Evolutionary conservation across 768 basidiomycete species (phyloP), one percentile per base, ranked within the genome.

Genomic region (Gyrodon lividus): DNA sequence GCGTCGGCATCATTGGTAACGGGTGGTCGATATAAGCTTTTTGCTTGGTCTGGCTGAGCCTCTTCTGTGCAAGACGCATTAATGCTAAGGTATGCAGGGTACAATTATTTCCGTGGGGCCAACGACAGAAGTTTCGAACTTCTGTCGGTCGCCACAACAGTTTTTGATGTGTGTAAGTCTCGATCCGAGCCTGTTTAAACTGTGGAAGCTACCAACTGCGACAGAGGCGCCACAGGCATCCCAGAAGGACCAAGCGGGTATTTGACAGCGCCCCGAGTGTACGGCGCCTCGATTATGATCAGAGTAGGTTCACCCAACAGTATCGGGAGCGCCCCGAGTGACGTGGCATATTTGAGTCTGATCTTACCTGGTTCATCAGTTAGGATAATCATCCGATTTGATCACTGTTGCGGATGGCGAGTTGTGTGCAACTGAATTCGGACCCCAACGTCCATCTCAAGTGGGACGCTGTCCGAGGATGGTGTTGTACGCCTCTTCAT

Each of bases 91-190:
- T 24, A 31, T 63, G 20, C 49, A 84, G 84, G 17, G 80, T 7
- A 26, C 4, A 10, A 59, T 72, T 52, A 81, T 83, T 50, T 70
- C 81, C 14, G 59, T 64, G 37, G 79, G 83, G 53, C 59, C n/a
- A n/a, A n/a, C n/a, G n/a, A n/a, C n/a, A n/a, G n/a, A n/a, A n/a
- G n/a, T n/a, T n/a, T n/a, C n/a, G n/a, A n/a, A n/a, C n/a, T n/a
- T n/a, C n/a, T 79, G 76, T 40, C 72, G 84, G 45, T 83, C 78
- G 35, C 81, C 80, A 17, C 77, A 80, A 56, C 85, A 83, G 82
- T 80, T 72, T 57, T 35, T 73, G 1, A 74, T 77, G 6, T 73
- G 74, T 50, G 82, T 83, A 60, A 55, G 73, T 66, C 22, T 39
- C 20, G 43, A 38, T 43, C 5, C 22, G 16, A n/a, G 17, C n/a